These are phyloP conservation scores for Bipolaris gigantea DNA, from an alignment of 2,329 filamentous ascomycete species.

Conservation along the genomic window DNA sequence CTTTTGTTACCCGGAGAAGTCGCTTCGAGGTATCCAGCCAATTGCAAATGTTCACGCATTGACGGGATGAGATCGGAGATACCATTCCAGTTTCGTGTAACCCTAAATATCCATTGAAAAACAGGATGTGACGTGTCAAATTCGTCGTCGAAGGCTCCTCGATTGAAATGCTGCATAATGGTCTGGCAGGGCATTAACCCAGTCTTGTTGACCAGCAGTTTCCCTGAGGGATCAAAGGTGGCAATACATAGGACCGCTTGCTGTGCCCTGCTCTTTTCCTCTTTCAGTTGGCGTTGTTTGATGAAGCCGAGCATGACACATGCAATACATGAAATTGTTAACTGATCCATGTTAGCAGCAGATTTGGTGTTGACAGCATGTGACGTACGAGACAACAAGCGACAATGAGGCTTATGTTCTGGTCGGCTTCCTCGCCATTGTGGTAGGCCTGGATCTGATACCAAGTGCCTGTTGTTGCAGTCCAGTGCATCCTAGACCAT, in stretches of 20 bases:
- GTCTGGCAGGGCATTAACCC: conserved; percentile 72
- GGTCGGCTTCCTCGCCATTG: conserved; percentile 45
- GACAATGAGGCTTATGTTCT: conserved; percentile 70
- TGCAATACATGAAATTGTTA: conserved; percentile 45
- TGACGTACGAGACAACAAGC: conserved; percentile 68
- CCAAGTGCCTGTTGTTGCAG: conserved; percentile 69
- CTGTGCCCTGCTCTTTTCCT: conserved; percentile 52
- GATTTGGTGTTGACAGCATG: conserved; percentile 60
- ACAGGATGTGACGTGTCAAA: conserved; percentile 77
- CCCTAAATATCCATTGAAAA: conserved; percentile 85
- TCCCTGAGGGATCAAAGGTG: conserved; percentile 67
- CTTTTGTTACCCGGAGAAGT: conserved; percentile 20
- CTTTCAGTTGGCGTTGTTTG: conserved; percentile 44
- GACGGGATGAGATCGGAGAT: conserved; percentile 68
- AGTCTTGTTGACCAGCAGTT: conserved; percentile 69
- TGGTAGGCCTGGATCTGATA: conserved; percentile 61
- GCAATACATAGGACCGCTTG: conserved; percentile 61
- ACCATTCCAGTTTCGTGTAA: conserved; percentile 74
- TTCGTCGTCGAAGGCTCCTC: conserved; percentile 65
- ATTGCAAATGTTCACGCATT: conserved; percentile 74
- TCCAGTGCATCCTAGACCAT: conserved; percentile 71
- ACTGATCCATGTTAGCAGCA: conserved; percentile 56
- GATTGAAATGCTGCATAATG: conserved; percentile 66
- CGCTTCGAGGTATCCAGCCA: conserved; percentile 29
- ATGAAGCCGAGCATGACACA: conserved; percentile 43